These are phyloP conservation scores for Backusella australiensis DNA, from an alignment of 192 early-diverging fungal species.

Conservation along the genomic window DNA sequence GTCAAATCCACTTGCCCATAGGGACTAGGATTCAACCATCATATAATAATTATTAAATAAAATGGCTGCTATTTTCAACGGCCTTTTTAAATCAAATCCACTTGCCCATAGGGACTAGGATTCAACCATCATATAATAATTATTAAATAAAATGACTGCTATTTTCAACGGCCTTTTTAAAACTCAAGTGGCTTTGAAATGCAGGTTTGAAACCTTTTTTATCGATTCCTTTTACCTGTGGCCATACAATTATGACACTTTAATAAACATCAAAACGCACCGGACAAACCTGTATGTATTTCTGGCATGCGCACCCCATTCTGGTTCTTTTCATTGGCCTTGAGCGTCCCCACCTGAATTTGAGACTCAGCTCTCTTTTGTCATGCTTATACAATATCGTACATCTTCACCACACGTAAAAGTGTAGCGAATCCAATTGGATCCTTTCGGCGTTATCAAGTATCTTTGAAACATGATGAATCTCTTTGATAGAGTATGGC, in stretches of 20 bases:
- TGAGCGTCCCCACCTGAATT: conserved; percentile 43
- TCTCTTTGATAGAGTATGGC: conserved; percentile 45
- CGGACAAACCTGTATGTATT: conserved; percentile 64
- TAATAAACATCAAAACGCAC: conserved; percentile 56
- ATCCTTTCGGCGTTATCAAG: conserved; percentile 53
- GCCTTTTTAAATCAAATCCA: too few species aligned
- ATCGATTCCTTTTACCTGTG: conserved; percentile 1
- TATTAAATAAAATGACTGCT: too few species aligned
- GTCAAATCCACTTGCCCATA: too few species aligned
- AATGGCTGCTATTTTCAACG: too few species aligned
- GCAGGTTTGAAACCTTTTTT: background rate
- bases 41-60: too few species aligned
- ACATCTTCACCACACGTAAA: conserved; percentile 59
- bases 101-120: too few species aligned
- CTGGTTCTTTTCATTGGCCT: conserved; percentile 26
- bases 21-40: too few species aligned
- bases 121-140: too few species aligned
- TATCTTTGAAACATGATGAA: conserved; percentile 32
- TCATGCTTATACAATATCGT: conserved; percentile 20
- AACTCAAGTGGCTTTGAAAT: background rate
- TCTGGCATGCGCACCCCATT: conserved; percentile 43
- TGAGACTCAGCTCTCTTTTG: conserved; percentile 37
- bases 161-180: too few species aligned
- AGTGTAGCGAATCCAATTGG: conserved; percentile 58
- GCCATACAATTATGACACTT: conserved; percentile 48